Evolutionary conservation across 176 grass and related monocot species (phyloP).

Genomic region (barley (Hordeum vulgare)): MorexV3_pseudomolecules_assembly NC_058521.1:292777108-292777607

Average conservation of each 20-base stretch:
- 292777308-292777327: no score
- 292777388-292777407: not conserved
- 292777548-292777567: constrained; percentile 68
- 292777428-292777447: not conserved
- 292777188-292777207: no score
- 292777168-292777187: no score
- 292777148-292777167: not conserved
- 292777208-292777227: no score
- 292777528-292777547: constrained; percentile 72
- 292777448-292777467: not conserved
- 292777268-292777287: no score
- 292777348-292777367: not conserved
- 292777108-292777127: not conserved
- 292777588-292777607: constrained; percentile 78
- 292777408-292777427: not conserved
- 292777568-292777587: constrained; percentile 84
- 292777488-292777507: not conserved
- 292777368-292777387: not conserved
- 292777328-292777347: not conserved
- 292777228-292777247: no score
- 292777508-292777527: constrained; percentile 1
- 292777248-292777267: no score
- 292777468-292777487: not conserved
- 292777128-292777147: constrained; percentile 3
- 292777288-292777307: no score